Evolutionary conservation across 768 basidiomycete genomes (phyloP).

Genomic region (Hygrocybe coccinea): DNA sequence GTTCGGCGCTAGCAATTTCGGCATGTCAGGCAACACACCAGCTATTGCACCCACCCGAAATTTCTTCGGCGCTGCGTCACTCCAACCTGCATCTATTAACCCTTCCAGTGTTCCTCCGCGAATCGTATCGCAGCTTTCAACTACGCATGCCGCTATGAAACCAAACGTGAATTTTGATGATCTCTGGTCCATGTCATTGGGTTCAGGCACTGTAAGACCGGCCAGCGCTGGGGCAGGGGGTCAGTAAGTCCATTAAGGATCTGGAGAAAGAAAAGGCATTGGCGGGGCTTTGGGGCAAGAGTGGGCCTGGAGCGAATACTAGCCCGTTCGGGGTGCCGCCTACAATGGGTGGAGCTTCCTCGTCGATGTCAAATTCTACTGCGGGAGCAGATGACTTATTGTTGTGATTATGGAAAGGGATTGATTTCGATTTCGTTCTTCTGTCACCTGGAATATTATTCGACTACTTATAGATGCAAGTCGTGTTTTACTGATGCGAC

Average conservation of each 20-base stretch:
- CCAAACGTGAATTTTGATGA: conserved; percentile 74
- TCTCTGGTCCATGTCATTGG: conserved; percentile 80
- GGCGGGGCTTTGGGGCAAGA: conserved; percentile 71
- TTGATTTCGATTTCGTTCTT: too few species aligned
- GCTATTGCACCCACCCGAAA: conserved; percentile 23
- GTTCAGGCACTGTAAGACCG: conserved; percentile 26
- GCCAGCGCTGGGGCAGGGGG: conserved; percentile 33
- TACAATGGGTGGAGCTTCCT: conserved; percentile 1
- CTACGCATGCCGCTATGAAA: conserved; percentile 33
- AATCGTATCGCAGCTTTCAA: conserved; percentile 15
- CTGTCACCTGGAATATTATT: neutral
- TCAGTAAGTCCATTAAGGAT: conserved; percentile 78
- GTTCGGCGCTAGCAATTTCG: conserved; percentile 9
- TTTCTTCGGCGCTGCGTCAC: conserved; percentile 30
- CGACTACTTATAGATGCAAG: too few species aligned
- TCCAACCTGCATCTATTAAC: conserved; percentile 34
- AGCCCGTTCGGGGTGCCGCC: conserved; percentile 31
- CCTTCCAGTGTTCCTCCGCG: conserved; percentile 10
- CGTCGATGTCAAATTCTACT: conserved; percentile 7
- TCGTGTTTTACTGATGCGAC: too few species aligned
- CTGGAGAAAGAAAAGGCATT: conserved; percentile 83
- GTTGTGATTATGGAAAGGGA: conserved; percentile 22
- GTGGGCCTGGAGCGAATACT: conserved; percentile 6
- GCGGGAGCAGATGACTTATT: conserved; percentile 41
- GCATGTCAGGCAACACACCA: conserved; percentile 10